Base-by-base conservation (phyloP, 2,329 filamentous ascomycete genomes). In the Endocalyx cinctus region DNA sequence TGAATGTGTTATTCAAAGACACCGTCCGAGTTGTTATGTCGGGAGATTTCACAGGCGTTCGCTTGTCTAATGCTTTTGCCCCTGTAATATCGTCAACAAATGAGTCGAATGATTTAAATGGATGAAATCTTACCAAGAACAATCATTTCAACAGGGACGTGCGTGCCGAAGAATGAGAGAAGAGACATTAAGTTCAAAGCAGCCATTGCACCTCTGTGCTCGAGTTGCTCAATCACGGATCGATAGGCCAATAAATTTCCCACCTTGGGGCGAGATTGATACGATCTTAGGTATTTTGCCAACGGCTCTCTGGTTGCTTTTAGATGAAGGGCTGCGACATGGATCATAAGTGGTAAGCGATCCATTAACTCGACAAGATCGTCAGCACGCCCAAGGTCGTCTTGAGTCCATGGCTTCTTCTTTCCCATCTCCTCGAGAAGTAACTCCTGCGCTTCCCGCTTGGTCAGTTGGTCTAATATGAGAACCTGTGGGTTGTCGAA, bases 91-190 rank as follows among this genome's bases (percentile, higher is more conserved):
- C 20, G 27, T 48, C 39, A 51, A 46, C 20, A 8, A 23, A 8
- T 23, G 20, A n/a, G 8, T 23, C 8, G 20, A 8, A 23, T 8
- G 20, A 23, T 23, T 23, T 8, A 17, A 10, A n/a, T 5, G 15
- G 19, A 17, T 30, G 28, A 22, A n/a, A 6, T 18, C 59, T 45
- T 54, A 54, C 79, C 79, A 12, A 82, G 60, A 18, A 62, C 62
- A 10, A 85, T 59, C 65, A 86, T 74, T 35, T 79, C 79, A 15
- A 84, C 76, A 0, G 82, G 82, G 5, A 84, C 66, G 35, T 78
- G 69, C 35, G 78, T 76, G 25, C 76, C 74, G 34, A 82, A 77
- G 47, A 84, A 84, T 2, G 74, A 74, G 11, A 85, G 56, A 10
- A 85, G 58, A 15, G 74, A 74, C 42, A 85, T 76, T 22, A 85